Evolutionary conservation across 2,329 filamentous ascomycete genomes (phyloP).

Genomic region (Blastomyces gilchristii): DNA sequence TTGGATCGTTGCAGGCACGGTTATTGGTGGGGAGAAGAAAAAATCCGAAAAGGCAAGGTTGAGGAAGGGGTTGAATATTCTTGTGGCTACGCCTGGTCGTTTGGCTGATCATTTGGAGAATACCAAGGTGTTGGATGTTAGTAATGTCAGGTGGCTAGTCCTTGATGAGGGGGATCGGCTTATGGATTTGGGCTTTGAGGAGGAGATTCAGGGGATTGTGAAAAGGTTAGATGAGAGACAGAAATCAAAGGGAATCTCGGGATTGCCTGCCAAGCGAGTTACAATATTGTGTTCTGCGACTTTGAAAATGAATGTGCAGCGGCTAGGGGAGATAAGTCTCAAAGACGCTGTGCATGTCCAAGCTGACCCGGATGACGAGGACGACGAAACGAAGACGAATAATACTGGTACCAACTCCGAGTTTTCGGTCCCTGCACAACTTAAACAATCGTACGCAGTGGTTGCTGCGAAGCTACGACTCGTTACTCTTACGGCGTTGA

Average conservation of each 20-base stretch:
- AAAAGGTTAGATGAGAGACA: slow-evolving; percentile 61
- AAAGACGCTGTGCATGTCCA: slow-evolving; percentile 85
- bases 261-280: slow-evolving; percentile 61
- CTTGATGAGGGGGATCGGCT: slow-evolving; percentile 94
- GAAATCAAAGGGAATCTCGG: slow-evolving; percentile 52
- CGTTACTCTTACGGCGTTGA: slow-evolving; percentile 71
- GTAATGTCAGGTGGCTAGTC: slow-evolving; percentile 84
- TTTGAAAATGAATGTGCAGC: slow-evolving; percentile 95
- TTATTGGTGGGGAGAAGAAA: slow-evolving; percentile 61
- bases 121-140: slow-evolving; percentile 78
- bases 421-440: slow-evolving; percentile 78
- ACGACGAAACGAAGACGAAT: slow-evolving; percentile 37
- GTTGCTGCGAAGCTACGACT: slow-evolving; percentile 82
- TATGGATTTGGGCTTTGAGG: slow-evolving; percentile 96
- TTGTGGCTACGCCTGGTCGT: slow-evolving; percentile 88
- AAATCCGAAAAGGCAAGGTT: slow-evolving; percentile 85
- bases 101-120: slow-evolving; percentile 87
- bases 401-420: slow-evolving; percentile 43
- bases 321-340: slow-evolving; percentile 85
- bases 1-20: slow-evolving; percentile 88
- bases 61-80: slow-evolving; percentile 86
- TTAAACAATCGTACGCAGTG: slow-evolving; percentile 84
- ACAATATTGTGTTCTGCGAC: slow-evolving; percentile 94
- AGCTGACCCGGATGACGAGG: slow-evolving; percentile 49
- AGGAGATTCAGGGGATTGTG: slow-evolving; percentile 83